Evolutionary conservation across 2,329 filamentous ascomycete genomes (phyloP).

Genomic region (Thermothelomyces thermophilus): DNA sequence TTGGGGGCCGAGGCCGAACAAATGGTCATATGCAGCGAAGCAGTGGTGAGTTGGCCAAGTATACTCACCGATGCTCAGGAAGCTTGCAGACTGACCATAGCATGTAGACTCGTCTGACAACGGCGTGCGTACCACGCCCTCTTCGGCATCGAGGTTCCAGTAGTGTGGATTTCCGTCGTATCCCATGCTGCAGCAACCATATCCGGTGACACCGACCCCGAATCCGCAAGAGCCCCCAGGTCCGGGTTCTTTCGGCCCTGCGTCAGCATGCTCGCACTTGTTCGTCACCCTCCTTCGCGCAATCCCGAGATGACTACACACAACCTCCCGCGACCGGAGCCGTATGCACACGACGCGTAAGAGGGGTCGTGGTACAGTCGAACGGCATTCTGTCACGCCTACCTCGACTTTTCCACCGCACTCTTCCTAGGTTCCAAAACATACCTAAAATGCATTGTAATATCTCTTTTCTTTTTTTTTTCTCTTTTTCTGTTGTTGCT

Average conservation of each 20-base stretch:
- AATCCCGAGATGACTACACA: not conserved
- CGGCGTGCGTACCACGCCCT: slow-evolving; percentile 20
- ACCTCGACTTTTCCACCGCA: not conserved
- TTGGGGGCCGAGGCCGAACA: slow-evolving; percentile 45
- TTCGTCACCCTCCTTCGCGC: not conserved
- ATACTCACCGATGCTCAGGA: not conserved
- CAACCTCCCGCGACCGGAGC: not conserved
- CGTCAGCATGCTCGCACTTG: not conserved
- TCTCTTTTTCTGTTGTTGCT: slow-evolving; percentile 4
- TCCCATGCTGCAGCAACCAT: not conserved
- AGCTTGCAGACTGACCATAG: not conserved
- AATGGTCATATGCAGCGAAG: slow-evolving; percentile 57
- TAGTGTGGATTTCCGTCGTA: slow-evolving; percentile 7
- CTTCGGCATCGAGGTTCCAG: slow-evolving; percentile 23
- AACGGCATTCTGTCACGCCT: not conserved
- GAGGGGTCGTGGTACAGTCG: not conserved
- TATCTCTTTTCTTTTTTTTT: slow-evolving; percentile 11
- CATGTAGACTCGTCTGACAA: slow-evolving; percentile 25
- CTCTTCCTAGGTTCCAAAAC: not conserved
- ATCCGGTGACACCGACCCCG: not conserved
- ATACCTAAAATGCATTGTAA: slow-evolving; percentile 13
- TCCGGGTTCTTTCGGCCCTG: not conserved
- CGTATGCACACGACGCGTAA: not conserved
- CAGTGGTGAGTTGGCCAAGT: slow-evolving; percentile 46
- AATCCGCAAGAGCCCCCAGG: not conserved